Evolutionary conservation across 148 eudicot species (phyloP).

Genomic region (Nepenthes mirabilis): DNA sequence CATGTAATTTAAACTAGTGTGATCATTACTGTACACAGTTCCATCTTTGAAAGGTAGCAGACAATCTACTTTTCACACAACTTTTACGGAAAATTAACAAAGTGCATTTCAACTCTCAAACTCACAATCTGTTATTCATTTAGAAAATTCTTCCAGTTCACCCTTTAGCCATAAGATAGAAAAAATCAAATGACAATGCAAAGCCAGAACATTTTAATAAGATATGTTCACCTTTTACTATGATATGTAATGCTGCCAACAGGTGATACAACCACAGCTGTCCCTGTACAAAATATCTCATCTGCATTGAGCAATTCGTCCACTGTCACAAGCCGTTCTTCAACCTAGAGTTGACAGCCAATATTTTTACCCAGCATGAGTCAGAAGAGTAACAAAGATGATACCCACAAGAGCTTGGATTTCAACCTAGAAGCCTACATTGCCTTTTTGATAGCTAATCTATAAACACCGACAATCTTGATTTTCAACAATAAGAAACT

Average conservation of each 20-base stretch:
- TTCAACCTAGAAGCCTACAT: too few species aligned
- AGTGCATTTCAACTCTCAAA: too few species aligned
- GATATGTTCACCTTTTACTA: constrained; percentile 47
- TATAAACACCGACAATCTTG: too few species aligned
- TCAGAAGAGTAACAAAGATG: neutral
- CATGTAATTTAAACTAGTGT: too few species aligned
- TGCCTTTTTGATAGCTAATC: too few species aligned
- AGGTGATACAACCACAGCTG: constrained; percentile 91
- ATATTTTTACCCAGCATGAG: neutral
- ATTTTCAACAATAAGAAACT: too few species aligned
- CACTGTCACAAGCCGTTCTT: constrained; percentile 61
- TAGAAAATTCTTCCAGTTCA: neutral
- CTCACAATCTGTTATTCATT: too few species aligned
- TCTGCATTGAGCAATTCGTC: constrained; percentile 89
- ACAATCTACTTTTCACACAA: too few species aligned
- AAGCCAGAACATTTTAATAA: neutral
- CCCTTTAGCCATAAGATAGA: neutral
- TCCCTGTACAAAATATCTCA: constrained; percentile 97
- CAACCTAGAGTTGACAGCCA: constrained; percentile 34
- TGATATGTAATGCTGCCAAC: constrained; percentile 89
- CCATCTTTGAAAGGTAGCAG: too few species aligned
- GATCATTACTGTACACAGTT: too few species aligned
- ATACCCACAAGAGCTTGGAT: neutral
- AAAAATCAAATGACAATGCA: neutral
- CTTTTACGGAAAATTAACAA: too few species aligned